Percentiles rank a stretch among this genome's conserved stretches.
These are phyloP conservation scores for Trebouxiophyceae sp. DNA, from an alignment of 163 green algal genomes.

Conservation along the genomic window DNA sequence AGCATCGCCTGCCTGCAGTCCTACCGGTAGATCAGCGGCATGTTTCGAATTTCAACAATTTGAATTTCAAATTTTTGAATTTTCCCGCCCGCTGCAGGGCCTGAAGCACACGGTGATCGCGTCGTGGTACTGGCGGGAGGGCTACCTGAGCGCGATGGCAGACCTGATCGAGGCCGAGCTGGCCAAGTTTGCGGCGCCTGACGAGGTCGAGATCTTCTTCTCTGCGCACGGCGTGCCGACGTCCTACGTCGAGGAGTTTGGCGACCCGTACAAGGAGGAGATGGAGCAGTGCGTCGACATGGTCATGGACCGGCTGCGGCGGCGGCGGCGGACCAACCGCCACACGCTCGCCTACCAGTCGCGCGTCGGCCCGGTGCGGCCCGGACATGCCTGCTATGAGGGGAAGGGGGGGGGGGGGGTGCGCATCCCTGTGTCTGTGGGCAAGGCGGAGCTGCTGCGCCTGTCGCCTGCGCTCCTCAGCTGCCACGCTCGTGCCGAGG, in stretches of 20 bases:
- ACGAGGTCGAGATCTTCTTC: slow-evolving; percentile 84
- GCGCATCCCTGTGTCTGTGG: too few species aligned
- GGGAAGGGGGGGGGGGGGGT: too few species aligned
- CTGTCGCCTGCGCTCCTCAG: too few species aligned
- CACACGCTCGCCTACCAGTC: slow-evolving; percentile 97
- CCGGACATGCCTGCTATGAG: too few species aligned
- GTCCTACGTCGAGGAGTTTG: slow-evolving; percentile 80
- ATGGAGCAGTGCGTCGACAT: slow-evolving; percentile 97
- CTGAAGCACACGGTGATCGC: slow-evolving; percentile 95
- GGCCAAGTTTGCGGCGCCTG: slow-evolving; percentile 28
- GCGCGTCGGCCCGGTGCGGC: slow-evolving; percentile 81
- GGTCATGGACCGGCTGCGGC: slow-evolving; percentile 80
- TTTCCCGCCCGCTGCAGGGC: too few species aligned
- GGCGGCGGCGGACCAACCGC: slow-evolving; percentile 62
- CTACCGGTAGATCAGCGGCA: too few species aligned
- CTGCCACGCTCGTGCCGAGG: too few species aligned
- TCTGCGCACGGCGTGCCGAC: slow-evolving; percentile 94
- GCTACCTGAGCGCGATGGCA: slow-evolving; percentile 85
- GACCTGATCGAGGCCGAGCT: slow-evolving; percentile 84
- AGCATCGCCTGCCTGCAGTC: too few species aligned
- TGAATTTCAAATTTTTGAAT: too few species aligned
- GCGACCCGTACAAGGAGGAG: slow-evolving; percentile 97
- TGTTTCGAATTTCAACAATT: too few species aligned
- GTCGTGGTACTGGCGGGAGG: slow-evolving; percentile 82
- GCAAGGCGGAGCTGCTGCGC: too few species aligned